Base-by-base conservation (phyloP, 176 grass and related monocot genomes). In the Otatea glauca region DNA sequence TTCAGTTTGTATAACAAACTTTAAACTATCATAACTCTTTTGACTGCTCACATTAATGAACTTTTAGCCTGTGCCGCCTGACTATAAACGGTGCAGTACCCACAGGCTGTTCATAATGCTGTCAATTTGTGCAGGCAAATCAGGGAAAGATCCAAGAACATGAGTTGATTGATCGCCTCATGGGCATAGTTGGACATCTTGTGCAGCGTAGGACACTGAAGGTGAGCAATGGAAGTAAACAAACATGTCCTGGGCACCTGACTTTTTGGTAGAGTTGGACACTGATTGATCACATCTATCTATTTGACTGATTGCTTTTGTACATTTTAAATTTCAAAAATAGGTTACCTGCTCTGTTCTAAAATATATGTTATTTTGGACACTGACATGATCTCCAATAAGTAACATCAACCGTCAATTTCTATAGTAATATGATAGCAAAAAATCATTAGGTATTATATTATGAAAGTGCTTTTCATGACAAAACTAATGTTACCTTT, bases 161-260 rank as follows among this genome's bases (percentile, higher is more conserved):
- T 65, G 91, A 89, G 47, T 89, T 99, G 61, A 90, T 91, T 23
- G 83, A 96, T 75, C 89, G 97, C 9, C 92, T 99, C 60, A 99
- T 99, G 97, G 89, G 89, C 86, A 99, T 94, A 87, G 79, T 99
- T 87, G 96, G 96, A 74, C 96, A 99, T 81, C 85, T 99, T 83
- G 91, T 99, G 59, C 93, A 89, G 74, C 93, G 96, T 37, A 96
- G 91, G 86, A 99, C 96, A 62, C 73, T 99, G 75, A 96, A 92
- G 93, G 96, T 99, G 69, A 86, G 66, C 80, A 59, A 74, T 41
- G 42, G 54, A 86, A 89, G 61, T 81, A 82, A 85, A 42, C 55
- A 68, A 68, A 41, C 32, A 83, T 84, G 25, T 68, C 50, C 27
- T 72, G 76, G 55, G 39, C 21, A 62, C 63, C 43, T 60, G 21